A percentile compares a stretch with the other conserved stretches of the same genome.
Conservation (phyloP, 768 basidiomycete genomes). For the Tephrocybe sp. region DNA sequence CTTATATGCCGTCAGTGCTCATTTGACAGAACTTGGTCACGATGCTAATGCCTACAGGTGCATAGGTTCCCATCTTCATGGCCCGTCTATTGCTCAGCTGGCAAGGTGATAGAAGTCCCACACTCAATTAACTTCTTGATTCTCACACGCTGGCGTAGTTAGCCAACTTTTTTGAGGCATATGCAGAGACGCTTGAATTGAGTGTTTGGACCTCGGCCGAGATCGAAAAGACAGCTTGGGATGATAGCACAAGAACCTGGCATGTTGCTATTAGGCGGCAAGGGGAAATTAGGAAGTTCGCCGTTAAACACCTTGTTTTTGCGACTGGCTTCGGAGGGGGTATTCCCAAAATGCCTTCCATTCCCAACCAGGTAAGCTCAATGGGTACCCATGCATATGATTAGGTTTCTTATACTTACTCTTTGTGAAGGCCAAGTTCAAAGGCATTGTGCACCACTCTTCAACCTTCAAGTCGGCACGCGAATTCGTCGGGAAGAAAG, state of each 20-base stretch:
- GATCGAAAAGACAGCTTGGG: conserved; percentile 36
- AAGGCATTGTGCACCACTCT: conserved; percentile 55
- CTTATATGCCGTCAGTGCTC: conserved; percentile 46
- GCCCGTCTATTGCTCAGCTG: conserved; percentile 46
- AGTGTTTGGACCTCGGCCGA: conserved; percentile 59
- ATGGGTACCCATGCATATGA: background rate
- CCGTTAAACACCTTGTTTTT: conserved; percentile 52
- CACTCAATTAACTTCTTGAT: background rate
- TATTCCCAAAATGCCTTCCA: conserved; percentile 40
- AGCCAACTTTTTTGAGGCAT: conserved; percentile 66
- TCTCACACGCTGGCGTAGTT: conserved; percentile 32
- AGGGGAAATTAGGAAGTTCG: conserved; percentile 32
- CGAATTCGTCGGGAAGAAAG: conserved; percentile 59
- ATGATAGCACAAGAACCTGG: conserved; percentile 41
- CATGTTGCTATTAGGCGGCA: conserved; percentile 37
- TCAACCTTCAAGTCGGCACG: conserved; percentile 43
- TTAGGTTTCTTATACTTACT: background rate
- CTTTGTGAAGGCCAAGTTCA: conserved; percentile 33
- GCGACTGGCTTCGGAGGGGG: conserved; percentile 54
- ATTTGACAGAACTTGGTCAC: background rate
- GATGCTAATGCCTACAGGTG: background rate
- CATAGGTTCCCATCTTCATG: conserved; percentile 55
- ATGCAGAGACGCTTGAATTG: conserved; percentile 56
- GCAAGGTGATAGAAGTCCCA: conserved; percentile 36
- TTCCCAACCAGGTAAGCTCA: conserved; percentile 37